These are phyloP conservation scores for Suillus alpinus DNA, from an alignment of 768 basidiomycete genomes.

Conservation along the genomic window DNA sequence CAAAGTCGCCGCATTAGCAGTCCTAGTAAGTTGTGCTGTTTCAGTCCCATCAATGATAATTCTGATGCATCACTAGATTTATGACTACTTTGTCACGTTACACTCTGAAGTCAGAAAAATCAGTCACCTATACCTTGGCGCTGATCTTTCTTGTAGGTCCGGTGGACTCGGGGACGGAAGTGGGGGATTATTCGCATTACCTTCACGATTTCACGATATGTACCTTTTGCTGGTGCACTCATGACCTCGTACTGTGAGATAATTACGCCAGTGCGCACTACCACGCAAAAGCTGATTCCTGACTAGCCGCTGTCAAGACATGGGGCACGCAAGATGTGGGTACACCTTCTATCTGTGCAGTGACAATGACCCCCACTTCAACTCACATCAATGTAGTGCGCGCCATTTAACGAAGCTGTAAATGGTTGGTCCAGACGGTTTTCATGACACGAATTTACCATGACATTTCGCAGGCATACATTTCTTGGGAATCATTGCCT, in stretches of 20 bases:
- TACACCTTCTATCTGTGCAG: not conserved
- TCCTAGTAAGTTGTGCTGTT: not conserved
- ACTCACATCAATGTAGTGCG: not conserved
- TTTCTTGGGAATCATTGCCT: not conserved
- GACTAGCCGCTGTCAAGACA: not conserved
- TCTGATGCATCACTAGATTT: not conserved
- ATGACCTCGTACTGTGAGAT: slow-evolving; percentile 4
- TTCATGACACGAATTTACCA: not conserved
- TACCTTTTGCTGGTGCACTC: slow-evolving; percentile 1
- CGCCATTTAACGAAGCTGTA: not conserved
- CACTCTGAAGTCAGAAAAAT: not conserved
- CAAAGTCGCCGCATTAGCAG: not conserved
- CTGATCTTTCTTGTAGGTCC: slow-evolving; percentile 13
- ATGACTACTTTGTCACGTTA: not conserved
- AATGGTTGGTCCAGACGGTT: not conserved
- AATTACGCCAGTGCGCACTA: not conserved
- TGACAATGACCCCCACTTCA: not conserved
- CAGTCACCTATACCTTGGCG: not conserved
- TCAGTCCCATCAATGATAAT: not conserved
- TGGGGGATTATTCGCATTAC: slow-evolving; percentile 2
- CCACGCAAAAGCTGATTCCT: not conserved
- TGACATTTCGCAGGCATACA: not conserved
- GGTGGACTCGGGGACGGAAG: slow-evolving; percentile 8
- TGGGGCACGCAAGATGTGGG: not conserved
- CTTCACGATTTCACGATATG: slow-evolving; percentile 1